Base-by-base conservation (phyloP, 1,284 basidiomycete species). In the Grifola frondosa region DNA sequence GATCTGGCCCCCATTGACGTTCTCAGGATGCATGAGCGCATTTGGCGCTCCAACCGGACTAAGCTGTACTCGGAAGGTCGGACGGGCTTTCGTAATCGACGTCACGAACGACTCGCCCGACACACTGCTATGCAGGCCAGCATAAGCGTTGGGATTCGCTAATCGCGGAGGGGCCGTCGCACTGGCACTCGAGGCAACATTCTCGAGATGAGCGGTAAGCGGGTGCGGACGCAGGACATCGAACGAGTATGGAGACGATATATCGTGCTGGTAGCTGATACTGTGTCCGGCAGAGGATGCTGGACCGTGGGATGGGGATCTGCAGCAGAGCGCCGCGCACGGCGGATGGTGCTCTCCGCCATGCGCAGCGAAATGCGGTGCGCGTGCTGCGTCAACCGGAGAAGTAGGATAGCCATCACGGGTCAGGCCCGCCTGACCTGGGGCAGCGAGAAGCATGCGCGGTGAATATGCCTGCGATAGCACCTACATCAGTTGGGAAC, bases 221-320 rank as follows among this genome's bases (percentile, higher is more conserved):
- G 51, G 44, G 29, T 55, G 46, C 4, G 52, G 39, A 10, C 42
- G 52, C 31, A 55, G 43, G 19, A 53, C 44, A 24, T 48, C 43
- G 9, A 53, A 43, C 4, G 50, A 49, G 40, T 40, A 51, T 12
- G 39, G 6, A 20, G 30, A 35, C 10, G 42, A 23, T 41, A 36
- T 26, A 23, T 33, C 31, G 19, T 31, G 6, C 6, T 13, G n/a
- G 21, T 26, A 24, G 13, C 7, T 19, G 40, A 20, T 31, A n/a
- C n/a, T n/a, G n/a, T n/a, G n/a, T n/a, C n/a, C n/a, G n/a, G n/a
- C n/a, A n/a, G n/a, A n/a, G n/a, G n/a, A n/a, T n/a, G n/a, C n/a
- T n/a, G n/a, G n/a, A n/a, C n/a, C n/a, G n/a, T n/a, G n/a, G n/a
- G n/a, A n/a, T n/a, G n/a, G n/a, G n/a, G n/a, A n/a, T n/a, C n/a